Evolutionary conservation across 805 yeast genomes (phyloP), one percentile per base, ranked within the genome.

Genomic region (Saccharomyces mikatae): DNA sequence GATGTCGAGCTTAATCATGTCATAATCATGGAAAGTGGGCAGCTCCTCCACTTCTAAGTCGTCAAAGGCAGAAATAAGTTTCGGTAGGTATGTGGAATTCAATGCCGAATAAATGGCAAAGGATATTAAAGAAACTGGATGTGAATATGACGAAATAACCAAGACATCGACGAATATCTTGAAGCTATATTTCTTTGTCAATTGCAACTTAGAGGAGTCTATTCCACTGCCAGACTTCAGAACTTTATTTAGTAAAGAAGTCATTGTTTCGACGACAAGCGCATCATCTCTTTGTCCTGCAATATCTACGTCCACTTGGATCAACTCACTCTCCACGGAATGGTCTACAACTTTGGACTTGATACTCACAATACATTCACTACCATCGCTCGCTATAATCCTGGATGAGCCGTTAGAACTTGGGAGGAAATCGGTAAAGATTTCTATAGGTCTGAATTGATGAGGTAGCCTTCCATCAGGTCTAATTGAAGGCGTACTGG

Each of bases 401-500:
- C 96, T 79, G 0, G 97, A 86, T 1, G 97, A 90, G 13, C 99
- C 99, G 71, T 92, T 89, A 2, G 97, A 87, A 51, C 84, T 81
- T 0, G 96, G 94, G 56, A 94, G 75, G 62, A 92, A 86, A 50
- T 85, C 85, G 6, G 88, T 82, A 13, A 82, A 82, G 3, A 96
- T 87, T 64, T 89, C 95, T 49, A 94, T 71, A 0, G 97, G 96
- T 60, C 97, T 78, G 65, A 87, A 87, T 68, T 90, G 97, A 55
- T 78, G 74, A 13, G 75, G 75, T 6, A 76, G 72, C 62, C 99
- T 79, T 0, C 96, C 87, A 69, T 94, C 99, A 1, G 97, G 95
- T 57, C 99, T 80, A 31, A 84, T 75, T 4, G 86, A 80, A 0
- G 91, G 86, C 2, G 64, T 55, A 13, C 74, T 74, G 6, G 75